These are phyloP conservation scores for Nemania serpens DNA, from an alignment of 2,329 filamentous ascomycete genomes.

Conservation along the genomic window DNA sequence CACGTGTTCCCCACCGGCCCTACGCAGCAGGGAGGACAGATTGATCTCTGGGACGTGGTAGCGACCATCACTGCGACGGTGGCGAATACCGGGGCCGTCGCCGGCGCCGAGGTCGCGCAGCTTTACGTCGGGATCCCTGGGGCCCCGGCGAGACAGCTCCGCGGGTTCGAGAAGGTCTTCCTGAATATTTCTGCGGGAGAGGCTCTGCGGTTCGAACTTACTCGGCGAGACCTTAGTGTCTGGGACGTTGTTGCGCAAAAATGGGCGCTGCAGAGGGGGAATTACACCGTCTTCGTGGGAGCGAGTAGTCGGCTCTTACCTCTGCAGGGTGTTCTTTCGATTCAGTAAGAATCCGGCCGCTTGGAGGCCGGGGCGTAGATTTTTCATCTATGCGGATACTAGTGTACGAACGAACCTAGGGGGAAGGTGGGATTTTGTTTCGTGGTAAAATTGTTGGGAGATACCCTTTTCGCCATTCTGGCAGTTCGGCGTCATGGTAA, in stretches of 20 bases:
- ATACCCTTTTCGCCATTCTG: neutral
- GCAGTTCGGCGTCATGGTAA: neutral
- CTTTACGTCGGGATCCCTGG: constrained; percentile 54
- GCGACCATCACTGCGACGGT: constrained; percentile 47
- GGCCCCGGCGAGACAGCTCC: constrained; percentile 61
- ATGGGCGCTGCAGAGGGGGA: constrained; percentile 58
- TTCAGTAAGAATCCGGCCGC: constrained; percentile 42
- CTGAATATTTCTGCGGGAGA: constrained; percentile 51
- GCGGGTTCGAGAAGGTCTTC: constrained; percentile 67
- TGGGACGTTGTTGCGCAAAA: constrained; percentile 67
- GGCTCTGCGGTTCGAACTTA: constrained; percentile 58
- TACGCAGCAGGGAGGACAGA: constrained; percentile 50
- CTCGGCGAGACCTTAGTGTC: constrained; percentile 66
- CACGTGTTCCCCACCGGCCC: constrained; percentile 46
- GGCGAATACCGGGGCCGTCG: constrained; percentile 48
- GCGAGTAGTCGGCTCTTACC: constrained; percentile 53
- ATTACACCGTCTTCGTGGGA: constrained; percentile 52
- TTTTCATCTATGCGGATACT: no score
- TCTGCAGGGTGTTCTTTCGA: constrained; percentile 45
- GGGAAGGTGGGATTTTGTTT: neutral
- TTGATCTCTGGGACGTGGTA: constrained; percentile 54
- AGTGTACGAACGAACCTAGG: neutral
- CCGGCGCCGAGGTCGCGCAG: constrained; percentile 54
- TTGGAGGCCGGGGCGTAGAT: no score
- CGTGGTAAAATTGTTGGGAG: neutral